phyloP scores from a whole-genome alignment of 2,329 filamentous ascomycete species.

The Hypomyces perniciosus region DNA sequence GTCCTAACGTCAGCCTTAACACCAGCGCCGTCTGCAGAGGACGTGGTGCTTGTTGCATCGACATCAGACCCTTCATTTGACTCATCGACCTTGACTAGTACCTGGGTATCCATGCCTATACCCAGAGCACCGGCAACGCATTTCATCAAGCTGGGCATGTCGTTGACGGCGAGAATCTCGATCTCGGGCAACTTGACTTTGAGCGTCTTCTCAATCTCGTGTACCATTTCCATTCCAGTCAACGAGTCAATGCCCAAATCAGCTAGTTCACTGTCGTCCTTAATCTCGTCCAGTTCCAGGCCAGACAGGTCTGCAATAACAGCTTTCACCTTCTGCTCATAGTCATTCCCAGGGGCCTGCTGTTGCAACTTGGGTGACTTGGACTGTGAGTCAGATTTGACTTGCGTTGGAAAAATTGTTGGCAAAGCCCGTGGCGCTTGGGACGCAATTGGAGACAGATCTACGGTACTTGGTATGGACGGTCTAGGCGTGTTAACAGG shows the following conservation, averaged over 20 bases:
- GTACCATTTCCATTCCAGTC: slow-evolving; percentile 42
- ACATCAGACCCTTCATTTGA: background rate
- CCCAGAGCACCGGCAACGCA: background rate
- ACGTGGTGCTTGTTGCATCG: background rate
- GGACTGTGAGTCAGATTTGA: background rate
- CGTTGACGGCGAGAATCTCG: slow-evolving; percentile 3
- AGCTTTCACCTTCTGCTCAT: slow-evolving; percentile 9
- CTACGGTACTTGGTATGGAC: background rate
- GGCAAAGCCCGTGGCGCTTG: background rate
- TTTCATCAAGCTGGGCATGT: slow-evolving; percentile 5
- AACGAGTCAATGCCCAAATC: slow-evolving; percentile 46
- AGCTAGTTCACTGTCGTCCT: slow-evolving; percentile 28
- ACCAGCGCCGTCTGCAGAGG: background rate
- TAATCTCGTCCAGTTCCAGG: slow-evolving; percentile 31
- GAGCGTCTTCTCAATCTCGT: slow-evolving; percentile 36
- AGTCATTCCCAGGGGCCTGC: too few relatives aligned
- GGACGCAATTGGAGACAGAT: background rate
- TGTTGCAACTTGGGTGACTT: background rate
- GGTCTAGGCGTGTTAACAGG: background rate
- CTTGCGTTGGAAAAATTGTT: too few relatives aligned
- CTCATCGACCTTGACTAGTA: background rate
- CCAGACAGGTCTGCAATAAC: slow-evolving; percentile 27
- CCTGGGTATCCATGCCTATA: background rate
- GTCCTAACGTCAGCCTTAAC: background rate
- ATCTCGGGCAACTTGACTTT: slow-evolving; percentile 18